Base-by-base conservation (phyloP, 1,284 basidiomycete species). In the Cryptococcus jaspeensis region DNA sequence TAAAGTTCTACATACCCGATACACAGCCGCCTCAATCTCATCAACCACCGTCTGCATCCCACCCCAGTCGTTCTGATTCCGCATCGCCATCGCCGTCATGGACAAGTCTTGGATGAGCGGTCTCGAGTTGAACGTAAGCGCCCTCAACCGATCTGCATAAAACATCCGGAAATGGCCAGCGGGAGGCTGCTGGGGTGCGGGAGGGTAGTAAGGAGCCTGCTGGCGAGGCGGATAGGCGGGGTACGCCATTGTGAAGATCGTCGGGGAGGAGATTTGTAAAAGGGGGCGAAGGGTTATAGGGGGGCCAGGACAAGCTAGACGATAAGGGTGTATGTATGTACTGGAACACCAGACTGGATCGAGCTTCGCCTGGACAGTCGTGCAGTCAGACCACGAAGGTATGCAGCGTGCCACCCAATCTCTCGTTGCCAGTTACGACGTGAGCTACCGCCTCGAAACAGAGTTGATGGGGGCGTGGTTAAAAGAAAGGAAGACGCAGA, bases 31-130 rank as follows among this genome's bases (percentile, higher is more conserved):
- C 70, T 96, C 92, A 47, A 99, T 80, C 74, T 90, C 92, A 64
- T 93, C 87, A 1, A 88, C 88, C 22, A 98, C 88, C 52, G 92
- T 84, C 58, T 87, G 84, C 63, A 90, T 86, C 78, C 87, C 81
- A 83, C 73, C 63, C 60, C 88, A 85, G 53, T 85, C 81, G 73
- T 89, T 87, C 62, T 67, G 56, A 64, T 76, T 70, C 16, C 71
- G 64, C 61, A 74, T 69, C 59, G 95, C 89, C 80, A 92, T 89
- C 37, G 96, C 94, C 69, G 92, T 85, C 81, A 95, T 85, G 32
- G 95, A 98, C n/a, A 99, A 80, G 61, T 85, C 85, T 78, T 95
- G 93, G 68, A 99, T 99, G 64, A 97, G 87, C 15, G 92, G 90
- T 72, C 94, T 88, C 65, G 93, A 96, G 79, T 99, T 99, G 81